Conservation (phyloP, 805 yeast genomes). For the Ogataea henricii region DNA sequence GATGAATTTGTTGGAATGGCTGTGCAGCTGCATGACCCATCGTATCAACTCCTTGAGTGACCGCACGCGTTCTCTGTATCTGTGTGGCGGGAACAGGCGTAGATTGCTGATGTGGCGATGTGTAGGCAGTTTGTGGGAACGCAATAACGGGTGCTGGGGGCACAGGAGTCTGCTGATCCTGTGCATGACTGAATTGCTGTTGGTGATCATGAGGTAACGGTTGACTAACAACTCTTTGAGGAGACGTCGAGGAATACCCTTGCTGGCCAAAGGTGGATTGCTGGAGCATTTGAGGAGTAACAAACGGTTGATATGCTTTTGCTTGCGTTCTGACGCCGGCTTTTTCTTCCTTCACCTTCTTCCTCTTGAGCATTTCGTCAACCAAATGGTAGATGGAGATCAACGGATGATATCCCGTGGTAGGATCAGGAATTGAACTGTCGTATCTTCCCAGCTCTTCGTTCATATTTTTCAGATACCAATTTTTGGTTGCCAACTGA, state of each 20-base stretch:
- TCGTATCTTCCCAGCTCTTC: conserved; percentile 28
- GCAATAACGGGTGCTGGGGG: conserved; percentile 32
- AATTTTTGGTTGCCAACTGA: conserved; percentile 57
- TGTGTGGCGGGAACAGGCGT: conserved; percentile 24
- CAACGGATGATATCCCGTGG: conserved; percentile 84
- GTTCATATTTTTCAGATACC: conserved; percentile 51
- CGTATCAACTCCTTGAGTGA: conserved; percentile 12
- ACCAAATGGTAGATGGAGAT: conserved; percentile 85
- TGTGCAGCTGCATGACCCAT: conserved; percentile 4
- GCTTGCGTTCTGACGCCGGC: conserved; percentile 30
- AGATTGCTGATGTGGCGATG: conserved; percentile 36
- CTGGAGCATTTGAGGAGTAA: conserved; percentile 19
- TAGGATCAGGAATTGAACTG: conserved; percentile 63
- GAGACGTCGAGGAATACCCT: conserved; percentile 15
- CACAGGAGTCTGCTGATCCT: conserved; percentile 37
- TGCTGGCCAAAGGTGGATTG: conserved; percentile 16
- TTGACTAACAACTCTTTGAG: conserved; percentile 28
- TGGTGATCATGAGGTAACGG: conserved; percentile 28
- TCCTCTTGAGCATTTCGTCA: conserved; percentile 77
- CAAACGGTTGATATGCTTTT: conserved; percentile 14
- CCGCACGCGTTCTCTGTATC: conserved; percentile 19
- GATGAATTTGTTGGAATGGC: conserved; percentile 20
- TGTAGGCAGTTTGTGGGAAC: conserved; percentile 46
- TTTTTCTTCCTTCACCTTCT: conserved; percentile 57
- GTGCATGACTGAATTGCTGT: conserved; percentile 27